These are phyloP conservation scores for Nicotiana noctiflora DNA, from an alignment of 257 asterid genomes.

Conservation along the genomic window DNA sequence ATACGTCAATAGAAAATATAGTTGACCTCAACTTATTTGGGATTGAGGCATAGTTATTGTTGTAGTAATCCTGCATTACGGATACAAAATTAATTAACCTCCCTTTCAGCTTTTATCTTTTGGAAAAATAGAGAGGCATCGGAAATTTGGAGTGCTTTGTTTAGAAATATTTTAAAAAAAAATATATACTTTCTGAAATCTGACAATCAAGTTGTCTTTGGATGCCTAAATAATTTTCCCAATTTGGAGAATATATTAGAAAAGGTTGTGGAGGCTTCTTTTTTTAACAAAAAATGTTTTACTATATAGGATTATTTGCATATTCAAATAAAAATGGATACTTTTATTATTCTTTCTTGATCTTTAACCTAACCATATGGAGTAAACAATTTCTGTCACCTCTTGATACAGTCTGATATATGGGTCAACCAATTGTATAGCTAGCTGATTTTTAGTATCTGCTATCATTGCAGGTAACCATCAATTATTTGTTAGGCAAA, in stretches of 20 bases:
- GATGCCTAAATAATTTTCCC: neutral
- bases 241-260: neutral
- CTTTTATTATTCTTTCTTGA: neutral
- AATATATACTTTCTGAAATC: neutral
- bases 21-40: neutral
- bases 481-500: conserved; percentile 56
- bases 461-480: conserved; percentile 38
- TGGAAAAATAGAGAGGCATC: neutral
- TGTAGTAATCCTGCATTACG: neutral
- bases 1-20: neutral
- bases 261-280: neutral
- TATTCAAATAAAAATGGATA: neutral
- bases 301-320: neutral
- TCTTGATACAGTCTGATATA: neutral
- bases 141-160: neutral
- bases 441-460: neutral
- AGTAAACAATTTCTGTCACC: neutral
- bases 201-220: neutral
- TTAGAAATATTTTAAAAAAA: neutral
- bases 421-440: neutral
- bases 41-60: neutral
- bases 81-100: neutral
- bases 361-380: neutral
- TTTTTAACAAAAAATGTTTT: neutral
- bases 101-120: neutral